Evolutionary conservation across 129 eudicot genomes (phyloP), one percentile per base, ranked within the genome.

Genomic region (Ambrosia artemisiifolia): DNA sequence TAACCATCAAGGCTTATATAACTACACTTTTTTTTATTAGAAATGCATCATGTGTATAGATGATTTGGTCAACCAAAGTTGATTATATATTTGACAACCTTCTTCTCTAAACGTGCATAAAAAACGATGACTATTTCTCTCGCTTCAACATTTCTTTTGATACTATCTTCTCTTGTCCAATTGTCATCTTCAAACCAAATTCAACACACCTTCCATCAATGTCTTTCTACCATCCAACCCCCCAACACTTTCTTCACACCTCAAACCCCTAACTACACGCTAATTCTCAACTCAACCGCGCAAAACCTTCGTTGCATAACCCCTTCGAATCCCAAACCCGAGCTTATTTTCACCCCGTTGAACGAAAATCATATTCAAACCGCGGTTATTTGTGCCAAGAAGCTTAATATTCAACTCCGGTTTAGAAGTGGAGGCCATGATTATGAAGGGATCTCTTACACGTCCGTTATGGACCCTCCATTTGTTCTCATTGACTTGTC

Each of bases 351-450:
- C 79, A 82, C 85, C 4, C 85, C 91, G 1, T 43, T 50, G 16
- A 36, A 38, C 14, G 83, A 82, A 64, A 46, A 61, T 53, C 85
- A 85, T 4, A 72, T 85, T 57, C 87, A 83, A 67, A 79, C 77
- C 16, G 83, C 83, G 2, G 83, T 83, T 9, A 43, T 66, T 18
- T 86, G 91, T 28, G 73, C 77, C 11, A 82, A 73, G 42, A 50
- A 70, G 38, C 74, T 80, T 16, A 50, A 71, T 6, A 65, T 86
- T 46, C 85, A 86, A 9, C 71, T 86, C 4, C 72, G 86, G 13
- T 55, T 81, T 18, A 72, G 89, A 20, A 85, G 89, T 42, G 89
- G 86, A 13, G 89, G 89, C 49, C 89, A 85, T 71, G 89, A 85
- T 54, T 81, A 73, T 14, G 88, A 84, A 51, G 88, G 88, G 51